phyloP scores from a whole-genome alignment of 2,329 filamentous ascomycete genomes.

The Pseudopyrenochaeta lycopersici region DNA sequence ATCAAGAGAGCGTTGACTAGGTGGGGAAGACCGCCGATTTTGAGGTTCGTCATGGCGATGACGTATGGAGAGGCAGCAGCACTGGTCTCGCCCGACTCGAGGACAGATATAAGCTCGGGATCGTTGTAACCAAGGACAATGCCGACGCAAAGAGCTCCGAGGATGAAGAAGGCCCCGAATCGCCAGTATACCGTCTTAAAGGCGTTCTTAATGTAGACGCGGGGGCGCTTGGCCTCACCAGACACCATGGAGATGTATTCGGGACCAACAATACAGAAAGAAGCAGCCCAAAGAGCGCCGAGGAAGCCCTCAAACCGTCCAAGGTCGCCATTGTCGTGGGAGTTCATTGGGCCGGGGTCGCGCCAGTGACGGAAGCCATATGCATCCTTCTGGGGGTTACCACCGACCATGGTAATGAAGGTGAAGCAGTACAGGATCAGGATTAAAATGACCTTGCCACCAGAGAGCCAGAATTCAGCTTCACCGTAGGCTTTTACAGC shows the following conservation, averaged over 20 bases:
- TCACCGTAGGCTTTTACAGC: conserved; percentile 58
- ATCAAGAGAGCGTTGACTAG: conserved; percentile 66
- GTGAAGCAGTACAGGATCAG: conserved; percentile 57
- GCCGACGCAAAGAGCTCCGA: conserved; percentile 55
- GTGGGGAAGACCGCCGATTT: conserved; percentile 63
- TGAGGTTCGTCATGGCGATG: conserved; percentile 67
- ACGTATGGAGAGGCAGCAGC: conserved; percentile 70
- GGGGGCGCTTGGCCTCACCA: conserved; percentile 57
- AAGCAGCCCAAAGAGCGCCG: conserved; percentile 51
- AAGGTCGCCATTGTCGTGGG: conserved; percentile 31
- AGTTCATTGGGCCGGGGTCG: conserved; percentile 46
- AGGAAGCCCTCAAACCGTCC: conserved; percentile 50
- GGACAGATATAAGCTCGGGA: conserved; percentile 70
- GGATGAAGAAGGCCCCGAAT: conserved; percentile 58
- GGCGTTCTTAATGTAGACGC: conserved; percentile 57
- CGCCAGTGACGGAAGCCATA: conserved; percentile 58
- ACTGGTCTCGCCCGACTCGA: conserved; percentile 36
- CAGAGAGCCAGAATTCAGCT: conserved; percentile 56
- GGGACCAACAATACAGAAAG: conserved; percentile 59
- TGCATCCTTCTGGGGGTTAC: conserved; percentile 53
- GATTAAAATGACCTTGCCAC: conserved; percentile 58
- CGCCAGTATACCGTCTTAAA: conserved; percentile 60
- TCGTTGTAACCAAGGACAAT: conserved; percentile 70
- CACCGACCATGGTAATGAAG: conserved; percentile 57
- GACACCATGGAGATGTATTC: conserved; percentile 61